A percentile compares a stretch with the other conserved stretches of the same genome.
phyloP scores from a whole-genome alignment of 2,329 filamentous ascomycete species.

The Ambrosiella cleistominuta region DNA sequence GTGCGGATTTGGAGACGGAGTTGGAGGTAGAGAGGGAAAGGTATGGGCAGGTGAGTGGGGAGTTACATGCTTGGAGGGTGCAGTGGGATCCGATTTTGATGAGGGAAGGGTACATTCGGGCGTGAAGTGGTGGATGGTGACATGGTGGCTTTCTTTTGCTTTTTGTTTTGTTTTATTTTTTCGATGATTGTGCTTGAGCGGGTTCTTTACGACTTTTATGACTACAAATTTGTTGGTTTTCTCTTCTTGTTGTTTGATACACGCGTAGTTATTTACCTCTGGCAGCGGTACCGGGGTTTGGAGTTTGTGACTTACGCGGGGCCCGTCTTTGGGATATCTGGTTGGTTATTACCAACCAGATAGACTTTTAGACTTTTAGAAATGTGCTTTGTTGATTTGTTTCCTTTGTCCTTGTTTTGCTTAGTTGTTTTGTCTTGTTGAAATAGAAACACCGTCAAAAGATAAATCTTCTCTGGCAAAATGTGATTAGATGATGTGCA shows the following conservation, averaged over 20 bases:
- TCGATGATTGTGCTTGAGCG: background rate
- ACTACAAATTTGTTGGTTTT: background rate
- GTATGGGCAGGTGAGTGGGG: constrained; percentile 9
- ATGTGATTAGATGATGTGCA: too few species aligned
- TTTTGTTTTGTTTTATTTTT: background rate
- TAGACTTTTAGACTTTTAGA: too few species aligned
- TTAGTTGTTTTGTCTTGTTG: too few species aligned
- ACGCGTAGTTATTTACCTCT: too few species aligned
- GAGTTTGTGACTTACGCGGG: too few species aligned
- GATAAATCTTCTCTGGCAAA: too few species aligned
- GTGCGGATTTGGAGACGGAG: constrained; percentile 13
- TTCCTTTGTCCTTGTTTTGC: too few species aligned
- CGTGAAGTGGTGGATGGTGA: background rate
- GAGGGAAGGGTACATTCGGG: constrained; percentile 14
- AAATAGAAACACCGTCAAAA: too few species aligned
- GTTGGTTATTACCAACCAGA: too few species aligned
- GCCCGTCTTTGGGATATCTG: too few species aligned
- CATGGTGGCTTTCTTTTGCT: background rate
- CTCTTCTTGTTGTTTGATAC: background rate
- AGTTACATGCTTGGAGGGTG: constrained; percentile 7
- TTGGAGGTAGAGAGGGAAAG: constrained; percentile 11
- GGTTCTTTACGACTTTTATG: background rate
- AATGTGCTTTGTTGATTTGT: too few species aligned
- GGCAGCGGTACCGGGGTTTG: too few species aligned
- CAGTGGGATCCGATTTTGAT: constrained; percentile 16